phyloP scores from a whole-genome alignment of 352 stramenopile genomes.

The Phytopythium oedochilum region DNA sequence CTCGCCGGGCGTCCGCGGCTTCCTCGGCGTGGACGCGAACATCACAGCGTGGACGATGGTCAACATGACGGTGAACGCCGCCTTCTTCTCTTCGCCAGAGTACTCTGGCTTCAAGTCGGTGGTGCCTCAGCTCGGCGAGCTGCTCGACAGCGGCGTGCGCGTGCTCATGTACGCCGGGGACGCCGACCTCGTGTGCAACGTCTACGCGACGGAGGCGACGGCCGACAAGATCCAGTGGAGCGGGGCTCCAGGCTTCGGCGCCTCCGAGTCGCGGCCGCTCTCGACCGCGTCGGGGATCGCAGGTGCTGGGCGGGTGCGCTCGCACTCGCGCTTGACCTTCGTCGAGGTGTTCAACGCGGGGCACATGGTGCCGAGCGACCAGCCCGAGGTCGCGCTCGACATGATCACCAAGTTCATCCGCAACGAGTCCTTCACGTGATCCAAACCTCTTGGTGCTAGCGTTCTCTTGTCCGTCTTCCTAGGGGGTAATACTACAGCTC shows the following conservation, averaged over 20 bases:
- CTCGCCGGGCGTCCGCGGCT: conserved; percentile 19
- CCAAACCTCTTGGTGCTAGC: neutral
- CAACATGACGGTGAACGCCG: conserved; percentile 87
- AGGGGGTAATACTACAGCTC: too few relatives aligned
- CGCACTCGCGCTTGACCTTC: conserved; percentile 29
- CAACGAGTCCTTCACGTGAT: conserved; percentile 14
- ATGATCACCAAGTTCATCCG: conserved; percentile 60
- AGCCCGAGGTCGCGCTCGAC: conserved; percentile 36
- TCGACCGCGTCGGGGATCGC: conserved; percentile 3
- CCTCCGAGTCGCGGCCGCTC: conserved; percentile 3
- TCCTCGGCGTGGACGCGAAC: conserved; percentile 24
- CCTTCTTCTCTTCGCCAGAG: conserved; percentile 50
- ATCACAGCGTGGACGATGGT: conserved; percentile 77
- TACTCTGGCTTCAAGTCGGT: conserved; percentile 52
- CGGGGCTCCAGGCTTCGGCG: conserved; percentile 19
- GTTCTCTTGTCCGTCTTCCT: too few relatives aligned
- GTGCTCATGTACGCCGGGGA: conserved; percentile 25
- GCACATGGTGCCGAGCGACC: conserved; percentile 48
- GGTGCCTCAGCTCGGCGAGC: conserved; percentile 7
- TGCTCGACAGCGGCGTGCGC: conserved; percentile 14
- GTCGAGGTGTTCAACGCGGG: conserved; percentile 43
- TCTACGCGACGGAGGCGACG: conserved; percentile 27
- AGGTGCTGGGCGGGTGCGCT: conserved; percentile 19
- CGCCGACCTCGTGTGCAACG: conserved; percentile 36
- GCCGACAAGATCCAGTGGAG: conserved; percentile 22